These are phyloP conservation scores for Phaeosphaeria sp. DNA, from an alignment of 2,329 filamentous ascomycete genomes.

Conservation along the genomic window DNA sequence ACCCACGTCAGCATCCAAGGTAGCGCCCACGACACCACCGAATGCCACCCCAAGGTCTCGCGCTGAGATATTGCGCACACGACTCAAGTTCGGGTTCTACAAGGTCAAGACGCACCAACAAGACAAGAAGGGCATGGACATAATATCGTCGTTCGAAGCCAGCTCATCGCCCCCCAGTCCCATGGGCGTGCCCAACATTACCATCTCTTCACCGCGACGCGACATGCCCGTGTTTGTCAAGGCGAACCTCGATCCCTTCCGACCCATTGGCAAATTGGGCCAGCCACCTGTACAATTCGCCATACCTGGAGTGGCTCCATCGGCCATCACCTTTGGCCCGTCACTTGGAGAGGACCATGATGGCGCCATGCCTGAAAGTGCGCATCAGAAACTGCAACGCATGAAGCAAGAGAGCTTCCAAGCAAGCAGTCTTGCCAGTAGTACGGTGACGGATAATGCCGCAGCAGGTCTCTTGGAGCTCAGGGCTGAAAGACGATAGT, in stretches of 20 bases:
- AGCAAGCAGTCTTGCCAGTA: slow-evolving; percentile 52
- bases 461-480: slow-evolving; percentile 62
- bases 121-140: slow-evolving; percentile 66
- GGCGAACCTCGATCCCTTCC: slow-evolving; percentile 41
- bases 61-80: slow-evolving; percentile 70
- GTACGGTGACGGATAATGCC: slow-evolving; percentile 57
- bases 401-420: slow-evolving; percentile 36
- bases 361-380: slow-evolving; percentile 19
- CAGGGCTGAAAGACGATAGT: slow-evolving; percentile 34
- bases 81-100: slow-evolving; percentile 75
- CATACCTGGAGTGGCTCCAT: slow-evolving; percentile 11
- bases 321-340: slow-evolving; percentile 12
- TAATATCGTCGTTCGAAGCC: slow-evolving; percentile 49
- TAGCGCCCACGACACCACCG: slow-evolving; percentile 8
- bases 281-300: slow-evolving; percentile 50
- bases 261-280: slow-evolving; percentile 38
- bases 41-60: slow-evolving; percentile 52
- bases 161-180: slow-evolving; percentile 19
- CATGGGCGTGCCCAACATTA: slow-evolving; percentile 35
- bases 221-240: slow-evolving; percentile 31
- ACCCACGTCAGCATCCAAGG: slow-evolving; percentile 8
- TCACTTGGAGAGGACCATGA: slow-evolving; percentile 19
- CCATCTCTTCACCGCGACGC: slow-evolving; percentile 35
- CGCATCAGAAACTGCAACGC: slow-evolving; percentile 31
- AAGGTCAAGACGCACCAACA: slow-evolving; percentile 78